Evolutionary conservation across 225 moss, liverwort and hornwort genomes (phyloP), one percentile per base, ranked within the genome.

Genomic region (Pseudoscleropodium purum): DNA sequence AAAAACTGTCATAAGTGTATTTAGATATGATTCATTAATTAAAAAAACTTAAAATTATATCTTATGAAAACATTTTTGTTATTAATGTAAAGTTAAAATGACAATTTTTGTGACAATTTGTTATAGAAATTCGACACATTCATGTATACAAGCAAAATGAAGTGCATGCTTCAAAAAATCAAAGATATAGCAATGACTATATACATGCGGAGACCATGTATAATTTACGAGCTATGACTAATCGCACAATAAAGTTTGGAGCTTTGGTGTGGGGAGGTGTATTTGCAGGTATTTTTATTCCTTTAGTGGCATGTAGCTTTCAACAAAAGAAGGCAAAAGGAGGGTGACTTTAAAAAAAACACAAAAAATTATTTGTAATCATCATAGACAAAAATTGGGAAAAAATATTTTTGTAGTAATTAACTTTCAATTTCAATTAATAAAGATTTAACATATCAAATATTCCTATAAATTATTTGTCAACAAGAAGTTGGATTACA

Each of bases 141-240:
- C 92, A 94, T 57, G 15, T 49, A 62, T n/a, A 51, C 12, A 88
- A 25, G 34, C 70, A 65, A 72, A 90, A 86, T 75, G 89, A 90
- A 84, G 86, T 93, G 11, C 67, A 86, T n/a, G 84, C 88, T 27
- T 92, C 93, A 9, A 88, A 86, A 13, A 75, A 36, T 52, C 88
- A 80, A 82, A 86, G 87, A 52, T 94, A 94, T 49, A 91, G 68
- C 57, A 95, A 97, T 63, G 96, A 96, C 37, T 96, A 98, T 45
- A 94, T 96, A 39, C 93, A 96, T 67, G 96, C 95, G 0, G 92
- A 96, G 5, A 96, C 93, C 3, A 98, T 96, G 96, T 98, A 98
- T 43, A 94, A 98, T 54, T 92, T 98, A 67, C 84, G 92, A 1
- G 81, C 91, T 13, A 96, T 98, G 93, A 92, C 90, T 31, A 82